phyloP scores from a whole-genome alignment of 352 stramenopile genomes.

The Globisporangium barbulae region DNA sequence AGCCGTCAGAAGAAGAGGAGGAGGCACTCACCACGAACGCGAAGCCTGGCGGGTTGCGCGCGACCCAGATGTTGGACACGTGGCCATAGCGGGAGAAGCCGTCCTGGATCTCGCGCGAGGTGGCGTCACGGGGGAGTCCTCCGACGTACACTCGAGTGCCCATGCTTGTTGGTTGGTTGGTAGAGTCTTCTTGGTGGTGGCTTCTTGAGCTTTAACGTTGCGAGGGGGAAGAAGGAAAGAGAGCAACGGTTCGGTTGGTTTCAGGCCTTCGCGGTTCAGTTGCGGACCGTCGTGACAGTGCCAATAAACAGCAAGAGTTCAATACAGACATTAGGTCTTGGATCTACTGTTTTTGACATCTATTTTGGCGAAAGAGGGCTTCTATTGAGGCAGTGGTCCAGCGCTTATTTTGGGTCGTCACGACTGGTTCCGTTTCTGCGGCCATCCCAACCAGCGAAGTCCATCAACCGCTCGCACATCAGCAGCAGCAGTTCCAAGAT shows the following conservation, averaged over 20 bases:
- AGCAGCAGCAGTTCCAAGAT: conserved; percentile 4
- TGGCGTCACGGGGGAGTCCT: conserved; percentile 76
- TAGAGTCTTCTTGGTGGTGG: conserved; percentile 4
- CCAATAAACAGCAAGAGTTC: background rate
- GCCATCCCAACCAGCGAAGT: conserved; percentile 8
- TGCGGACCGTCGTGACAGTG: background rate
- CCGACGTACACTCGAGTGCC: conserved; percentile 82
- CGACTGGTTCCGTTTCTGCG: background rate
- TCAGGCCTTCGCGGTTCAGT: conserved; percentile 5
- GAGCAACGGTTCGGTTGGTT: conserved; percentile 15
- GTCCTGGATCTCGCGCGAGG: conserved; percentile 78
- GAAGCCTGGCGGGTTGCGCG: conserved; percentile 83
- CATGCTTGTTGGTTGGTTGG: conserved; percentile 36
- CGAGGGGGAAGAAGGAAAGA: background rate
- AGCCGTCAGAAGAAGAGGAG: conserved; percentile 17
- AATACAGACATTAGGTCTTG: background rate
- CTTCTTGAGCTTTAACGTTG: conserved; percentile 14
- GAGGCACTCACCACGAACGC: conserved; percentile 85
- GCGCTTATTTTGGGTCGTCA: conserved; percentile 1
- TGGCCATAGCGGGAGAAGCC: conserved; percentile 82
- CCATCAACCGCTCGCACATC: background rate
- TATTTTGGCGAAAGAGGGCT: background rate
- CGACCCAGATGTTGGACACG: conserved; percentile 86
- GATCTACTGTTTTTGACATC: background rate
- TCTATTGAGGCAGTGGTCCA: background rate